Percentiles rank a stretch among this genome's conserved stretches.
phyloP scores from a whole-genome alignment of 805 yeast species.

The Pichia nakasei region DNA sequence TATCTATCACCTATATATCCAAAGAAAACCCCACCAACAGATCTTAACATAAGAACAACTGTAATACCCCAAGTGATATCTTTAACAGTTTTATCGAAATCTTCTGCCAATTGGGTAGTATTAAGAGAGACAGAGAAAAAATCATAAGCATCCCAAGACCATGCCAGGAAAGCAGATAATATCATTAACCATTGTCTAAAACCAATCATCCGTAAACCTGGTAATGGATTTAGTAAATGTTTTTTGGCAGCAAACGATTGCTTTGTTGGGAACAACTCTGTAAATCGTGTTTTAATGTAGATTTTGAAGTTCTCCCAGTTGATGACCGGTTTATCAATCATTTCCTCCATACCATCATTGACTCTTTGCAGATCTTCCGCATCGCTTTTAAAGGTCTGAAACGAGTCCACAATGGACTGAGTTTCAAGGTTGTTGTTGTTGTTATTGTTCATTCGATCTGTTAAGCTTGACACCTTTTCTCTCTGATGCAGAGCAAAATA shows the following conservation, averaged over 20 bases:
- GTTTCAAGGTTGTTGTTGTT: too few relatives aligned
- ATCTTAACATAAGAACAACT: slow-evolving; percentile 57
- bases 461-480: too few relatives aligned
- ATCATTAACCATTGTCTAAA: slow-evolving; percentile 51
- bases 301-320: slow-evolving; percentile 12
- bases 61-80: slow-evolving; percentile 62
- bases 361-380: neutral
- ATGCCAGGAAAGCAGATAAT: slow-evolving; percentile 42
- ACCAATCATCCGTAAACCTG: slow-evolving; percentile 40
- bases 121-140: slow-evolving; percentile 50
- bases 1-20: slow-evolving; percentile 52
- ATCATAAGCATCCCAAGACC: slow-evolving; percentile 64
- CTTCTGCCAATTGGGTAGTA: slow-evolving; percentile 37
- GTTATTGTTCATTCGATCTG: too few relatives aligned
- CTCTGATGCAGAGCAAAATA: too few relatives aligned
- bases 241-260: slow-evolving; percentile 29
- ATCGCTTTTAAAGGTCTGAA: slow-evolving; percentile 7
- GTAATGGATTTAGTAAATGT: slow-evolving; percentile 53
- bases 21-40: slow-evolving; percentile 56
- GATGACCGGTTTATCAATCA: slow-evolving; percentile 14
- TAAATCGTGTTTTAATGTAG: slow-evolving; percentile 39
- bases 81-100: slow-evolving; percentile 36
- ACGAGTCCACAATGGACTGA: neutral
- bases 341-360: neutral
- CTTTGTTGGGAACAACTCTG: slow-evolving; percentile 41